These are phyloP conservation scores for Euphorbia lathyris DNA, from an alignment of 345 rosid genomes.

Conservation along the genomic window DNA sequence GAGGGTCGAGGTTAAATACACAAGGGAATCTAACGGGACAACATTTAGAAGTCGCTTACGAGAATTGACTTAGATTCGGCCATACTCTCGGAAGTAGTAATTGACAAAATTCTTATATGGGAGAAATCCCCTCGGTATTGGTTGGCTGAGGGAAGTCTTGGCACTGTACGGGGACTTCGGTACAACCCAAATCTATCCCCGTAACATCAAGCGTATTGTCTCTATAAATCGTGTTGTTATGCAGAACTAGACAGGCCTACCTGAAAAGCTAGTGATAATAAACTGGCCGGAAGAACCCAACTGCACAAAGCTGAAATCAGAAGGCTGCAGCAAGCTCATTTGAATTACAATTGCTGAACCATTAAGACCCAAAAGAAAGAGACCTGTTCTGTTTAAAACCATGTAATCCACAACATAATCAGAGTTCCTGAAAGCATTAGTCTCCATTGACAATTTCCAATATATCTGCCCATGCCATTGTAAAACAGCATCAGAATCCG, in stretches of 20 bases:
- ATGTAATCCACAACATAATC: constrained; percentile 46
- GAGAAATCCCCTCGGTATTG: too few relatives aligned
- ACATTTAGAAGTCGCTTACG: too few relatives aligned
- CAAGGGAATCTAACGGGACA: too few relatives aligned
- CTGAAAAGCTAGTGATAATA: constrained; percentile 42
- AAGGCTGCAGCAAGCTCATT: constrained; percentile 33
- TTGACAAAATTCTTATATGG: too few relatives aligned
- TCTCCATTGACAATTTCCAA: constrained; percentile 73
- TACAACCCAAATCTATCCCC: too few relatives aligned
- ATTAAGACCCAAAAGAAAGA: constrained; percentile 55
- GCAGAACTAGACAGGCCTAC: neutral
- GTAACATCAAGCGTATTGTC: too few relatives aligned
- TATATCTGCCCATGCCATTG: constrained; percentile 62
- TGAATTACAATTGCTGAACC: constrained; percentile 46
- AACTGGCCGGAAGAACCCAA: constrained; percentile 60
- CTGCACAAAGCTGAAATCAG: constrained; percentile 56
- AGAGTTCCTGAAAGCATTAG: constrained; percentile 41
- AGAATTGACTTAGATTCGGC: too few relatives aligned
- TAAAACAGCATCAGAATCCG: constrained; percentile 45
- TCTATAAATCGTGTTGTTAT: too few relatives aligned
- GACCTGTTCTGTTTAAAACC: constrained; percentile 55
- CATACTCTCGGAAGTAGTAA: too few relatives aligned
- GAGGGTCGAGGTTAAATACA: too few relatives aligned
- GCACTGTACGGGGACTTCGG: too few relatives aligned
- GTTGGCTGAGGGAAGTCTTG: too few relatives aligned